A percentile compares a stretch with the other conserved stretches of the same genome.
phyloP scores from a whole-genome alignment of 176 grass and related monocot species.

The Bonia amplexicaulis region DNA sequence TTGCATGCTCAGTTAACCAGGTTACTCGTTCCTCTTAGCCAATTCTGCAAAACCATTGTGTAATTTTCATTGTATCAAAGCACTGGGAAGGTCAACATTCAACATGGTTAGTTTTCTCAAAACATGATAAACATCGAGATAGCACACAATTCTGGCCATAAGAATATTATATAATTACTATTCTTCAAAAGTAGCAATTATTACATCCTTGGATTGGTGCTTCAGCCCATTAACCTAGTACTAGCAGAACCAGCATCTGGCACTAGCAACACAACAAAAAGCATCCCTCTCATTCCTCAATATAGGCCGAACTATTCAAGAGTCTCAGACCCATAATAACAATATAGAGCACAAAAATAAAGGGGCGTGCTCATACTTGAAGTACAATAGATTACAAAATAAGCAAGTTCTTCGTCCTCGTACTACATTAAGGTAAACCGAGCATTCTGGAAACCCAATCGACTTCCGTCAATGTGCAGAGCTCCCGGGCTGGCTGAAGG shows the following conservation, averaged over 20 bases:
- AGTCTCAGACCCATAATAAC: background rate
- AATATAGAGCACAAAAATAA: background rate
- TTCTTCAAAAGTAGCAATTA: background rate
- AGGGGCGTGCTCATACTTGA: background rate
- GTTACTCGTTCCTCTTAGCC: no score
- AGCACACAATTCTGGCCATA: background rate
- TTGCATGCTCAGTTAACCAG: no score
- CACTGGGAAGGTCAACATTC: background rate
- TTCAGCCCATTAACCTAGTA: background rate
- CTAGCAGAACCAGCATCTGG: conserved; percentile 14
- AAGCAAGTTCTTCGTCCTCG: background rate
- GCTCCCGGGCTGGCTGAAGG: conserved; percentile 60
- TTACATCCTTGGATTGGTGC: background rate
- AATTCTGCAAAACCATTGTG: no score
- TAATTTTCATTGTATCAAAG: background rate
- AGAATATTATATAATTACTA: background rate
- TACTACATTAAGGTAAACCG: background rate
- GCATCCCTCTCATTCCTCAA: background rate
- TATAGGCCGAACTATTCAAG: background rate
- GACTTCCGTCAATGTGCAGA: conserved; percentile 42
- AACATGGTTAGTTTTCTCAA: background rate
- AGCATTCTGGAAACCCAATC: background rate
- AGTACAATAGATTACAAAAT: background rate
- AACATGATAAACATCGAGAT: background rate
- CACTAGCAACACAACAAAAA: background rate